Conservation (phyloP, 306 rosid species). For the Rubus parviflorus region DNA sequence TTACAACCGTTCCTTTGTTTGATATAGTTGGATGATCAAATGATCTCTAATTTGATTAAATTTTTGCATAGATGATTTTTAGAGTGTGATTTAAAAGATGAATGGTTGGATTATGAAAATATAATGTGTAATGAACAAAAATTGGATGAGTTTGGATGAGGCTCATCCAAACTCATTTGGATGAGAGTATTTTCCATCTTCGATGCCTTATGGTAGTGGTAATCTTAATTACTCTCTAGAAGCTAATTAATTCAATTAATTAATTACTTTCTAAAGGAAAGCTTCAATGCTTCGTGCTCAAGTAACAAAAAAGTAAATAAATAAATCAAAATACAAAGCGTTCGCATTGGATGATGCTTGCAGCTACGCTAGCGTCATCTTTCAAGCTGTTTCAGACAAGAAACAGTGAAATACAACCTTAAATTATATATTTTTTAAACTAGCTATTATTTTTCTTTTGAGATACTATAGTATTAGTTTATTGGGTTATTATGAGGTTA, state of each 20-base stretch:
- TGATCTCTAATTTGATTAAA: too few species aligned
- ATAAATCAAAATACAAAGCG: not conserved
- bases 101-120: too few species aligned
- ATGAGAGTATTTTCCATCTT: not conserved
- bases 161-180: too few species aligned
- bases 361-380: not conserved
- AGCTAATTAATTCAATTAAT: not conserved
- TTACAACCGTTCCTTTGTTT: too few species aligned
- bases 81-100: too few species aligned
- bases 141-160: too few species aligned
- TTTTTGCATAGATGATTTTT: too few species aligned
- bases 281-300: constrained; percentile 12
- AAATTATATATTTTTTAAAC: not conserved
- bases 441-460: not conserved
- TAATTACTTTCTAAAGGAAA: not conserved
- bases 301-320: not conserved
- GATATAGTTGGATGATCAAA: too few species aligned
- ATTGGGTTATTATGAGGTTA: not conserved
- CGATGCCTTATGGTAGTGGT: not conserved
- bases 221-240: constrained; percentile 9
- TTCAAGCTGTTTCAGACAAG: constrained; percentile 8
- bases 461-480: not conserved
- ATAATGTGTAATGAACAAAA: too few species aligned
- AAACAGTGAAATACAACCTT: not conserved
- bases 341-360: not conserved